phyloP scores from a whole-genome alignment of 1,284 basidiomycete species.

The Mycosarcoma maydis region DNA sequence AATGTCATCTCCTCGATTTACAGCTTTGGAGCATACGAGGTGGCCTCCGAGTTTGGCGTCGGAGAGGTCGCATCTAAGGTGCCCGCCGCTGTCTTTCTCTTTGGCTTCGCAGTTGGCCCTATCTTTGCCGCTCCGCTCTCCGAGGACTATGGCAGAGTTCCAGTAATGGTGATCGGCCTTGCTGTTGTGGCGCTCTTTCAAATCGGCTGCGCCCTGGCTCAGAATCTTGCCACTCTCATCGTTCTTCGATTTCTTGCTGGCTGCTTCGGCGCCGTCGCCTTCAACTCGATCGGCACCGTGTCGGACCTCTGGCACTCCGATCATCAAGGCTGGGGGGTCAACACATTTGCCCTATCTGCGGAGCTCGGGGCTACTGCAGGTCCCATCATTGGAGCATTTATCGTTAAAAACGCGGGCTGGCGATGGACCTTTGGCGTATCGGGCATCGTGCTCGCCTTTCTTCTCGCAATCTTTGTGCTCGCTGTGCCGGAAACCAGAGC shows the following conservation, averaged over 20 bases:
- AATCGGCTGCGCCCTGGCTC: conserved; percentile 49
- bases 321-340: conserved; percentile 56
- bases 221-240: conserved; percentile 43
- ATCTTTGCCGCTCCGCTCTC: conserved; percentile 48
- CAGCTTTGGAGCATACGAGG: conserved; percentile 29
- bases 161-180: conserved; percentile 34
- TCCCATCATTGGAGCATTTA: conserved; percentile 48
- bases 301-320: conserved; percentile 54
- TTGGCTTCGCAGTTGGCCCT: conserved; percentile 48
- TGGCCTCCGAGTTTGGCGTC: conserved; percentile 40
- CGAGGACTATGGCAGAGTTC: conserved; percentile 53
- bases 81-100: conserved; percentile 51
- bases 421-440: conserved; percentile 56
- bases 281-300: conserved; percentile 57
- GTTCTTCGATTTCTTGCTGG: conserved; percentile 55
- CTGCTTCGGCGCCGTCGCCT: conserved; percentile 50
- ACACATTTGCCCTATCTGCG: conserved; percentile 50
- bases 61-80: conserved; percentile 21
- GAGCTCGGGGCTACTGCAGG: conserved; percentile 49
- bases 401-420: conserved; percentile 43
- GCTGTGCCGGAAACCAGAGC: conserved; percentile 57
- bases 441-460: conserved; percentile 46
- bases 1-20: conserved; percentile 50
- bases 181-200: conserved; percentile 34
- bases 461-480: conserved; percentile 36